Evolutionary conservation across 2,329 filamentous ascomycete genomes (phyloP).

Genomic region (Calonectria pauciramosa): DNA sequence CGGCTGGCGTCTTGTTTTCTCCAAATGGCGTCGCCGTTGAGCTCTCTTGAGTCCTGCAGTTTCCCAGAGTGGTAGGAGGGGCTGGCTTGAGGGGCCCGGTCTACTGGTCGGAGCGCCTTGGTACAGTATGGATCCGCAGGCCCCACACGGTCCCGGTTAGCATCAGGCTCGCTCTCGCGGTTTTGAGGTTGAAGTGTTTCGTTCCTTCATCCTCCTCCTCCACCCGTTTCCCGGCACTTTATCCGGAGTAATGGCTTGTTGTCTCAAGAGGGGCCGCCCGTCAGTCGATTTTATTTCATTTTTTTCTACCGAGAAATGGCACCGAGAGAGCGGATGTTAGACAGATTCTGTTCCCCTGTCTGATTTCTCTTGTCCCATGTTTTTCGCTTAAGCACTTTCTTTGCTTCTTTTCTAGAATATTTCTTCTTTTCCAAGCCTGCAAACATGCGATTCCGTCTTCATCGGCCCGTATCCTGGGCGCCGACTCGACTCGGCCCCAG

Average conservation of each 20-base stretch:
- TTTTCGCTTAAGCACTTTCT: constrained; percentile 8
- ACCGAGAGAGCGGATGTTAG: neutral
- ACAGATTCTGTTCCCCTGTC: neutral
- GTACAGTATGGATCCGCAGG: constrained; percentile 15
- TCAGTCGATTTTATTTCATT: neutral
- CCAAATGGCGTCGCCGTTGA: constrained; percentile 1
- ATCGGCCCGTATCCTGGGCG: constrained; percentile 30
- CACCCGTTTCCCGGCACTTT: neutral
- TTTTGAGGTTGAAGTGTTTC: neutral
- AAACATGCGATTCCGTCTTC: constrained; percentile 33
- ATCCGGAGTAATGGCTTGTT: neutral
- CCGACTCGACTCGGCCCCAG: constrained; percentile 24
- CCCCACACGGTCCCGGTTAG: constrained; percentile 5
- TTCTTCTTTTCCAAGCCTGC: constrained; percentile 31
- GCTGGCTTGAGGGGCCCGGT: neutral
- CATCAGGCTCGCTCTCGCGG: neutral
- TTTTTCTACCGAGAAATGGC: neutral
- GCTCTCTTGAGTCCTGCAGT: neutral
- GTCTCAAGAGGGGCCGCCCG: neutral
- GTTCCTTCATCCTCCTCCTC: constrained; percentile 3
- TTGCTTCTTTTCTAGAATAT: constrained; percentile 25
- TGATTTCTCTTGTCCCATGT: neutral
- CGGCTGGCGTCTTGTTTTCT: neutral
- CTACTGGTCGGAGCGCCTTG: neutral
- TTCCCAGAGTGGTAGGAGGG: neutral